Conservation (phyloP, 306 rosid species). For the Sicyos baderoa region DNA sequence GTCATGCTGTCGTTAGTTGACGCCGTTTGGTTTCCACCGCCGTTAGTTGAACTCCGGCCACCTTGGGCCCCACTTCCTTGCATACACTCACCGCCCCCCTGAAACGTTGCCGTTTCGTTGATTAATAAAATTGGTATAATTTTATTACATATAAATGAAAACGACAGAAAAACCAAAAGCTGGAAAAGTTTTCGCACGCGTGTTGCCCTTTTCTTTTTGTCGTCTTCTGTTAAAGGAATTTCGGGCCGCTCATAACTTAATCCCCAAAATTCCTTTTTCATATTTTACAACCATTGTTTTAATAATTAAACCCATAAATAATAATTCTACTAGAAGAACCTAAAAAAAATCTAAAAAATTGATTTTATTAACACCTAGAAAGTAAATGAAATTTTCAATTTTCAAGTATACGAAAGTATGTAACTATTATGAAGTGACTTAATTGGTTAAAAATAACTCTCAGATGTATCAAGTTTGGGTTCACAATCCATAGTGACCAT, state of each 20-base stretch:
- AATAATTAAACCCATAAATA: background rate
- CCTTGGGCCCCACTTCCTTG: slow-evolving; percentile 33
- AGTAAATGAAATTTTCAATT: too few species aligned
- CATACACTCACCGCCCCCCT: slow-evolving; percentile 73
- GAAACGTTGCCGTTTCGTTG: slow-evolving; percentile 8
- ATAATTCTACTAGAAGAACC: too few species aligned
- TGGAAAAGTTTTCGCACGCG: slow-evolving; percentile 44
- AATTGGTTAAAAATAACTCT: too few species aligned
- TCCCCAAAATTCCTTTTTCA: too few species aligned
- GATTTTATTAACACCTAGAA: too few species aligned
- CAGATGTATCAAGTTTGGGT: too few species aligned
- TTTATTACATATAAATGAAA: slow-evolving; percentile 10
- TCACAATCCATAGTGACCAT: too few species aligned
- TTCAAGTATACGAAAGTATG: too few species aligned
- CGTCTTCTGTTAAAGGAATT: slow-evolving; percentile 46
- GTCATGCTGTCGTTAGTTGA: slow-evolving; percentile 54
- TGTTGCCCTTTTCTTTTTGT: slow-evolving; percentile 61
- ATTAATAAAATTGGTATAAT: background rate
- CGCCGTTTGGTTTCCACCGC: slow-evolving; percentile 34
- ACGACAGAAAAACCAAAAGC: slow-evolving; percentile 16
- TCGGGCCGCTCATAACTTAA: background rate
- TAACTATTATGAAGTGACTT: too few species aligned
- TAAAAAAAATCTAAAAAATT: too few species aligned
- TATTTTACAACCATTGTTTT: background rate
- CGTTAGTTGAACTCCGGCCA: slow-evolving; percentile 24